Base-by-base conservation (phyloP, 2,329 filamentous ascomycete genomes). In the Xylaria sp. region DNA sequence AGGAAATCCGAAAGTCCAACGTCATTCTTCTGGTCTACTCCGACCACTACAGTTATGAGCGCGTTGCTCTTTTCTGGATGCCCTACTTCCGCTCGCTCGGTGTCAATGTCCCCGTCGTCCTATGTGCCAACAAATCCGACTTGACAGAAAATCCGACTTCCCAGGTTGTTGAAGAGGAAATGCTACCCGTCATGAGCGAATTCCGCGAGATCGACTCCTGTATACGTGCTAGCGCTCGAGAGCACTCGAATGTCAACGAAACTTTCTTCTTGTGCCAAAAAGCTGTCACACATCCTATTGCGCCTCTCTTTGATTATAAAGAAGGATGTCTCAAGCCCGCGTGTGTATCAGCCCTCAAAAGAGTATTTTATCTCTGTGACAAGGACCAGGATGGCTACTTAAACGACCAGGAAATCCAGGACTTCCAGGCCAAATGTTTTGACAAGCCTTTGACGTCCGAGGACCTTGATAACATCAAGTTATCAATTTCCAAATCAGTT, bases 171-270 rank as follows among this genome's bases (percentile, higher is more conserved):
- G 93, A 97, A 76, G 96, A 98, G 80, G 96, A 99, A 83, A 98
- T 99, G 94, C 86, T 98, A 39, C 96, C 96, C 0, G 91, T 99
- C 73, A 98, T 99, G 96, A 91, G 93, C 70, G 96, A 99, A 82
- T 99, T 98, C 82, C 95, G 97, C 78, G 96, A 98, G 81, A 98
- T 99, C 72, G 96, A 99, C 79, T 97, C 94, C 0, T 99, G 96
- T 81, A 98, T 99, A 78, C 89, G 96, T 65, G 94, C 94, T 9
- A 98, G 94, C 80, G 94, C 95, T 23, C 90, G 93, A 75, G 93
- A 97, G 76, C 94, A 97, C 78, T 90, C 92, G 75, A 98, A 98
- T 80, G 93, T 98, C 79, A 97, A 97, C 79, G 94, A 95, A 80
- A 94, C 95, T 68, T 98, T 99, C 83, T 98, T 97, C 77, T 89